A percentile compares a stretch with the other conserved stretches of the same genome.
These are phyloP conservation scores for Leccinum huronense DNA, from an alignment of 1,284 basidiomycete genomes.

Conservation along the genomic window DNA sequence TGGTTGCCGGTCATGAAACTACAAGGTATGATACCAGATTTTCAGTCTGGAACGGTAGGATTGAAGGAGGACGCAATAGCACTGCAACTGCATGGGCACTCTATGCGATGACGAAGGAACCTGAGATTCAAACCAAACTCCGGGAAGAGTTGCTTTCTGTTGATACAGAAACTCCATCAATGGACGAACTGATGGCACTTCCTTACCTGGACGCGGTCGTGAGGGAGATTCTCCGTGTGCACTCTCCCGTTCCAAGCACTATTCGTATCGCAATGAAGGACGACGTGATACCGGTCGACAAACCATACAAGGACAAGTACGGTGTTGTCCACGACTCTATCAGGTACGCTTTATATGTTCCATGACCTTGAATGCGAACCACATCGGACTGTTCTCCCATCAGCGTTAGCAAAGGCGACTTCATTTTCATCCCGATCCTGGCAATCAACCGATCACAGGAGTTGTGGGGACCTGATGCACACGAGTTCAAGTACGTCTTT, in stretches of 20 bases:
- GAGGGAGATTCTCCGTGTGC: slow-evolving; percentile 3
- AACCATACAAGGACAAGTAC: not conserved
- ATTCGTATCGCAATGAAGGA: slow-evolving; percentile 4
- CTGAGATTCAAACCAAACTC: not conserved
- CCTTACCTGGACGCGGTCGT: slow-evolving; percentile 7
- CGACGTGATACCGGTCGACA: not conserved
- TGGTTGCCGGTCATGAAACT: slow-evolving; percentile 77
- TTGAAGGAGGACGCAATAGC: slow-evolving; percentile 25
- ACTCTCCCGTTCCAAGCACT: not conserved
- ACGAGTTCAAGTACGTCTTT: not conserved
- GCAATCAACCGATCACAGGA: slow-evolving; percentile 1
- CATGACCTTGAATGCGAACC: not conserved
- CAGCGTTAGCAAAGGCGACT: slow-evolving; percentile 3
- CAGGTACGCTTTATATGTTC: not conserved
- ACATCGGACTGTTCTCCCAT: not conserved
- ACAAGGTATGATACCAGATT: not conserved
- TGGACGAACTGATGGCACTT: slow-evolving; percentile 1
- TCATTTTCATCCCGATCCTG: not conserved
- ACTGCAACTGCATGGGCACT: slow-evolving; percentile 61
- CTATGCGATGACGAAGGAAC: not conserved
- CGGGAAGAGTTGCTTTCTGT: slow-evolving; percentile 1
- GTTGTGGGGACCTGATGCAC: slow-evolving; percentile 3
- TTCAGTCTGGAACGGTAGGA: not conserved
- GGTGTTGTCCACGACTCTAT: not conserved
- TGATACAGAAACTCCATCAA: not conserved